phyloP scores from a whole-genome alignment of 768 basidiomycete species.

The Sarcodon aspratus region DNA sequence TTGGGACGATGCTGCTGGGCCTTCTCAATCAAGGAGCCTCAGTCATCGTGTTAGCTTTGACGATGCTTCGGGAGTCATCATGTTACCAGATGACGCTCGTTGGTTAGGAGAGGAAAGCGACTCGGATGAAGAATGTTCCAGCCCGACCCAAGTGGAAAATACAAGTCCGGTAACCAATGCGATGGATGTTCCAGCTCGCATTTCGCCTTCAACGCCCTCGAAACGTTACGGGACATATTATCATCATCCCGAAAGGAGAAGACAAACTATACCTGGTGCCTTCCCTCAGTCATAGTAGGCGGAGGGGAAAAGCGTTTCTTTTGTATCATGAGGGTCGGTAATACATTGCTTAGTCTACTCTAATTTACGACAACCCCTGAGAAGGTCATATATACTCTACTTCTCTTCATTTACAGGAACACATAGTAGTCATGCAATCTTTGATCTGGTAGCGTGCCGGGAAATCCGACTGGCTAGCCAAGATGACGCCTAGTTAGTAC shows the following conservation, averaged over 20 bases:
- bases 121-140: constrained; percentile 30
- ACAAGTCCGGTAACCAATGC: constrained; percentile 25
- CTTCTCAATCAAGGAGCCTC: constrained; percentile 11
- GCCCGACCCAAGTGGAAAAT: constrained; percentile 32
- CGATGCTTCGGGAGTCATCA: constrained; percentile 79
- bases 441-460: no score
- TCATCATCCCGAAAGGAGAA: constrained; percentile 72
- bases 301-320: no score
- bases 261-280: constrained; percentile 47
- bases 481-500: no score
- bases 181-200: constrained; percentile 8
- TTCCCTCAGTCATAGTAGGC: constrained; percentile 20
- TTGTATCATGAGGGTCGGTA: no score
- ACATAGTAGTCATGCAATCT: no score
- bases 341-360: no score
- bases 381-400: no score
- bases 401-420: no score
- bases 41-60: constrained; percentile 73
- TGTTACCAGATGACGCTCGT: constrained; percentile 62
- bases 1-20: constrained; percentile 5
- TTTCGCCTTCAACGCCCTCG: constrained; percentile 26
- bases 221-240: constrained; percentile 73
- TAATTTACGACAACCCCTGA: no score
- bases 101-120: constrained; percentile 44
- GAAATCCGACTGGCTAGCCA: no score